Conservation (phyloP, 768 basidiomycete genomes). For the Termitomyces sp. region DNA sequence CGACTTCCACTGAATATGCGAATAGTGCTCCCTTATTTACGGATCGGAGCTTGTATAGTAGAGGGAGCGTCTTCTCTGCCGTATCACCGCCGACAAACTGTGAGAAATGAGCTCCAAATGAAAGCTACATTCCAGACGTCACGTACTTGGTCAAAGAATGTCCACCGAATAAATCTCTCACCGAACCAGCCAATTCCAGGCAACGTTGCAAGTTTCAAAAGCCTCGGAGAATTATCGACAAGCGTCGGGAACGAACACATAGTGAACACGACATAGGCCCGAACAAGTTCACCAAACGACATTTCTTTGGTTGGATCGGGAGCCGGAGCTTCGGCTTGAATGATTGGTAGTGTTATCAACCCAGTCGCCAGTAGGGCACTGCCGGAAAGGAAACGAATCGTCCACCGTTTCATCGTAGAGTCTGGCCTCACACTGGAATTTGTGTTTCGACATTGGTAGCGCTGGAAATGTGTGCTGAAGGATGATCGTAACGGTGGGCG, state of each 20-base stretch:
- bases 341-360: conserved; percentile 9
- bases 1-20: conserved; percentile 83
- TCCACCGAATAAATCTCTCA: conserved; percentile 63
- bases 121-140: conserved; percentile 8
- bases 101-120: background rate
- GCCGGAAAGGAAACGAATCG: conserved; percentile 4
- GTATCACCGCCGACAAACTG: conserved; percentile 91
- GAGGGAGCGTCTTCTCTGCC: conserved; percentile 57
- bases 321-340: conserved; percentile 11
- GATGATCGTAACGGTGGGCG: background rate
- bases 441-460: conserved; percentile 7
- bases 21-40: conserved; percentile 74
- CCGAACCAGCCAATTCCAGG: conserved; percentile 62
- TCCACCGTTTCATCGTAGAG: background rate
- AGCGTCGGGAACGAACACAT: conserved; percentile 72
- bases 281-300: conserved; percentile 40
- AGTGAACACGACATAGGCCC: conserved; percentile 79
- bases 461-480: background rate
- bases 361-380: conserved; percentile 12
- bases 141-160: conserved; percentile 79
- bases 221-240: conserved; percentile 66
- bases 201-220: conserved; percentile 50
- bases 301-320: conserved; percentile 11
- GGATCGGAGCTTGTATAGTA: conserved; percentile 54
- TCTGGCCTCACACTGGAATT: conserved; percentile 1